Evolutionary conservation across 306 rosid species (phyloP).

Genomic region (Acacia acuminata): DNA sequence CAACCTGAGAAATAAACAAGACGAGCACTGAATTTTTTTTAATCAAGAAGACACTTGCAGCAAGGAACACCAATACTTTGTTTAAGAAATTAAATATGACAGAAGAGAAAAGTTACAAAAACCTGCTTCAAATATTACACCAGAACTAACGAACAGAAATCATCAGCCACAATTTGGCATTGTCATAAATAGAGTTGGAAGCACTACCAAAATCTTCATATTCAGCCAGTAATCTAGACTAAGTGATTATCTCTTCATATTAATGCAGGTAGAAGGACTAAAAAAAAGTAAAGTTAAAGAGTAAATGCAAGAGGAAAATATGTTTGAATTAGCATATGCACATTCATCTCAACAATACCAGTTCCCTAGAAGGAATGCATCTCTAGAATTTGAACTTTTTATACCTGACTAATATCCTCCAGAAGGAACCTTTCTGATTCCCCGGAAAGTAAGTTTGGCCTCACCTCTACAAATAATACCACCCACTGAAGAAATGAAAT

Average conservation of each 20-base stretch:
- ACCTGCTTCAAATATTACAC: conserved; percentile 10
- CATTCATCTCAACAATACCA: conserved; percentile 8
- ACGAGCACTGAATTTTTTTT: background rate
- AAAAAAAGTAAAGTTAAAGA: background rate
- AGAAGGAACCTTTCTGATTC: conserved; percentile 85
- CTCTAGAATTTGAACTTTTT: background rate
- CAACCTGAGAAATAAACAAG: conserved; percentile 63
- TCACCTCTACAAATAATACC: conserved; percentile 77
- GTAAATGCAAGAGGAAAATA: background rate
- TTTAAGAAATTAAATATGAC: background rate
- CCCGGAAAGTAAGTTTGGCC: conserved; percentile 88
- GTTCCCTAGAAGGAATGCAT: background rate
- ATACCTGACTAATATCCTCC: conserved; percentile 82
- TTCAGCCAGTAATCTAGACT: background rate
- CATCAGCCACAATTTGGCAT: background rate
- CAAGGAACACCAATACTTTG: conserved; percentile 1
- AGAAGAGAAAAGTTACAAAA: background rate
- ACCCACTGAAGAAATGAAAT: conserved; percentile 66
- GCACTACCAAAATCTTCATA: background rate
- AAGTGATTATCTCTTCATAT: conserved; percentile 3
- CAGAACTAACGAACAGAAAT: conserved; percentile 8
- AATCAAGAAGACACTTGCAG: conserved; percentile 3
- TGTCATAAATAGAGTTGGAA: background rate
- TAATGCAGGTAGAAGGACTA: background rate
- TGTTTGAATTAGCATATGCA: conserved; percentile 9